Evolutionary conservation across 202 grass and related monocot genomes (phyloP).

Genomic region (Saccharum hybrid): DNA sequence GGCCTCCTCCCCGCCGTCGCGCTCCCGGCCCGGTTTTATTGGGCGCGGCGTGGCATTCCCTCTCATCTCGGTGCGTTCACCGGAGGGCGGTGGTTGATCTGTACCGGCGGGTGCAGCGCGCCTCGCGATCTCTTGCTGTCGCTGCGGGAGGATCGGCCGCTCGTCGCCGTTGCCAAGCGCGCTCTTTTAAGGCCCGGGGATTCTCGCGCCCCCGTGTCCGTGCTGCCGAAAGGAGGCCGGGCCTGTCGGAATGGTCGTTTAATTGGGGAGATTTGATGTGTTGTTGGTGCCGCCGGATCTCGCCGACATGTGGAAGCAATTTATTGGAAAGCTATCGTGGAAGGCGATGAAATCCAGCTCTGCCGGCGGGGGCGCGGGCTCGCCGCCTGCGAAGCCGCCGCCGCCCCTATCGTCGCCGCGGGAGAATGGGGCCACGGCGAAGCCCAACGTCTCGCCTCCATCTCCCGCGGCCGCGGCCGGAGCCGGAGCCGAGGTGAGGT

Average conservation of each 20-base stretch:
- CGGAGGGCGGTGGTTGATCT: slow-evolving; percentile 14
- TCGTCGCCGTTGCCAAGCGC: slow-evolving; percentile 23
- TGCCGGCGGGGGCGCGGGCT: slow-evolving; percentile 34
- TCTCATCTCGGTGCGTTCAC: slow-evolving; percentile 1
- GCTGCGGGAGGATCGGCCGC: slow-evolving; percentile 23
- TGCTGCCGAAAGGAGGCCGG: slow-evolving; percentile 13
- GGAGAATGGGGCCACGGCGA: slow-evolving; percentile 42
- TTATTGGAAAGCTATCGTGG: slow-evolving; percentile 78
- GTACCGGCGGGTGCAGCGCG: not conserved
- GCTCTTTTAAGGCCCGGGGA: slow-evolving; percentile 14
- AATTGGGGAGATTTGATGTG: slow-evolving; percentile 50
- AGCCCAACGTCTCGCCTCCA: slow-evolving; percentile 44
- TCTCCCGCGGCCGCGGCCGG: slow-evolving; percentile 12
- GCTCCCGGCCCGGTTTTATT: not conserved
- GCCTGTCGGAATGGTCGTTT: slow-evolving; percentile 34
- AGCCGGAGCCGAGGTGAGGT: slow-evolving; percentile 46
- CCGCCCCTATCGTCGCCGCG: slow-evolving; percentile 15
- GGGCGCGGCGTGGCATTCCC: slow-evolving; percentile 6
- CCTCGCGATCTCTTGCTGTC: not conserved
- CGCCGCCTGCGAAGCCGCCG: slow-evolving; percentile 42
- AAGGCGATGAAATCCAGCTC: slow-evolving; percentile 68
- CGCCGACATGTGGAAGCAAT: slow-evolving; percentile 87
- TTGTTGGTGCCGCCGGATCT: slow-evolving; percentile 50
- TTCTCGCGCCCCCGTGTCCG: slow-evolving; percentile 14
- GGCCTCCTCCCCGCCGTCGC: slow-evolving; percentile 22